phyloP scores from a whole-genome alignment of 305 asterid species.

The Striga hermonthica region DNA sequence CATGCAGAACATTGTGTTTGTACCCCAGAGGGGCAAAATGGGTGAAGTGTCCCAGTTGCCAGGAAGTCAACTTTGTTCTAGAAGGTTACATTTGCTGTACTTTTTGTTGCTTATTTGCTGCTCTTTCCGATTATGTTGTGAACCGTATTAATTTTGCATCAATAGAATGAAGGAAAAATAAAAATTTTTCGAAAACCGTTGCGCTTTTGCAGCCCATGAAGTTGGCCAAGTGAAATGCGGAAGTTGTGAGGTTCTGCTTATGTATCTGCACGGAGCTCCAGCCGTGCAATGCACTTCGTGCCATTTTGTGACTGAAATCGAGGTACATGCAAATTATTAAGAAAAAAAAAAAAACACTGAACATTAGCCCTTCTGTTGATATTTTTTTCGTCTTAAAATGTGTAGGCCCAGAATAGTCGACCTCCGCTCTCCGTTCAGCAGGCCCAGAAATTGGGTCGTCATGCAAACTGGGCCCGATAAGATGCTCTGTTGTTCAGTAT shows the following conservation, averaged over 20 bases:
- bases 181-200: background rate
- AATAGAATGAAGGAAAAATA: no score
- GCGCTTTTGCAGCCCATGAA: conserved; percentile 62
- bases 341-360: no score
- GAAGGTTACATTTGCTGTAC: conserved; percentile 54
- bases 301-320: conserved; percentile 64
- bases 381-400: conserved; percentile 1
- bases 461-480: conserved; percentile 46
- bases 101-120: background rate
- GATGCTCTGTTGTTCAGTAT: conserved; percentile 1
- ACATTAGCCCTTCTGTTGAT: background rate
- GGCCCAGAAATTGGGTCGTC: conserved; percentile 49
- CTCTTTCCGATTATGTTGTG: no score
- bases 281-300: conserved; percentile 82
- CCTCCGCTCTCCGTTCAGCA: conserved; percentile 78
- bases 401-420: conserved; percentile 76
- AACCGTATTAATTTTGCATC: no score
- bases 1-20: conserved; percentile 66
- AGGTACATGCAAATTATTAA: no score
- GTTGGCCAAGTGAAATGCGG: conserved; percentile 88
- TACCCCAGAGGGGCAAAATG: conserved; percentile 78
- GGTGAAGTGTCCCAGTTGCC: conserved; percentile 86
- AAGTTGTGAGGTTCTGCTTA: conserved; percentile 70
- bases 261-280: conserved; percentile 81
- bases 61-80: conserved; percentile 69